These are phyloP conservation scores for Spongospora subterranea DNA, from an alignment of 208 protist species.

Conservation along the genomic window DNA sequence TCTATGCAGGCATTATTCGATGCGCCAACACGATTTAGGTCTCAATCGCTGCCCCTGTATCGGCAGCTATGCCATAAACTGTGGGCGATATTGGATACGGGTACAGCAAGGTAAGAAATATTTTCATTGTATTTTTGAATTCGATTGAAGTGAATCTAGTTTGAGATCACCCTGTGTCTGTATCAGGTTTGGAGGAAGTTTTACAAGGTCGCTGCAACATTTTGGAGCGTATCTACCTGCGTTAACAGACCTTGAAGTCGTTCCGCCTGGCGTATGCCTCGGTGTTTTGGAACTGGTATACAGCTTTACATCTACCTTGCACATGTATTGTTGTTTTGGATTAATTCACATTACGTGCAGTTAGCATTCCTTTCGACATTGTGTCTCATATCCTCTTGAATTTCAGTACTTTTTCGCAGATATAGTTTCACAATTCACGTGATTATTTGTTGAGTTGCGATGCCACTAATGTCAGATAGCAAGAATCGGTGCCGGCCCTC, in stretches of 20 bases:
- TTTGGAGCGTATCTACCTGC: not conserved
- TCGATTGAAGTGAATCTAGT: no score
- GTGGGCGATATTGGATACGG: not conserved
- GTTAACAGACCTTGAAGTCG: slow-evolving; percentile 4
- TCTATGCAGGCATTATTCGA: not conserved
- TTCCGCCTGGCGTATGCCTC: not conserved
- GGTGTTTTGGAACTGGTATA: not conserved
- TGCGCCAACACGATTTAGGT: not conserved
- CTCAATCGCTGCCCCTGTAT: not conserved
- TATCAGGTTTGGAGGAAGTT: not conserved
- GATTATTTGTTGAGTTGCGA: not conserved
- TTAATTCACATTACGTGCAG: no score
- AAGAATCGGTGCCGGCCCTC: not conserved
- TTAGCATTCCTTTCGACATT: no score
- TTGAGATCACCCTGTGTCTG: no score
- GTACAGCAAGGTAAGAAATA: not conserved
- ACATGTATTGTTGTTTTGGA: no score
- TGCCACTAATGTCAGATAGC: not conserved
- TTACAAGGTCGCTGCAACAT: not conserved
- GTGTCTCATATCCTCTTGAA: no score
- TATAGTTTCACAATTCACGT: no score
- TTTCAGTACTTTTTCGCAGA: no score
- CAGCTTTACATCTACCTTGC: no score
- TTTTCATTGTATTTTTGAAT: no score
- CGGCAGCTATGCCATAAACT: slow-evolving; percentile 26